Evolutionary conservation across 768 basidiomycete species (phyloP), one percentile per base, ranked within the genome.

Genomic region (Mycena leptocephala): DNA sequence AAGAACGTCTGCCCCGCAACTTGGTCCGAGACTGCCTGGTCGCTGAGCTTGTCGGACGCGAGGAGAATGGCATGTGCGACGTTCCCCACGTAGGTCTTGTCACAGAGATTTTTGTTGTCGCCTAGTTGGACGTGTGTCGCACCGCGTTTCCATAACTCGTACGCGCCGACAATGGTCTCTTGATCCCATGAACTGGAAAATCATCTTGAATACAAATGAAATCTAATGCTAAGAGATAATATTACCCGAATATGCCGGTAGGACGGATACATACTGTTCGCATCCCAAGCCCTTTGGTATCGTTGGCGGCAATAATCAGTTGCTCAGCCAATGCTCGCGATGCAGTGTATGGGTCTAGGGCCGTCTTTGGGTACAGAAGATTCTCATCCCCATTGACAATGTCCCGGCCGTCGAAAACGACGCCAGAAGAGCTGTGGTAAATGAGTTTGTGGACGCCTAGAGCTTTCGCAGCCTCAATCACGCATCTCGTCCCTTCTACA

Each of bases 31-130:
- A 92, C 85, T n/a, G 84, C 80, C 0, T 82, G 82, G 24, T 88
- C 83, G 56, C 82, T 83, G 51, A 95, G 89, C 78, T 89, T 91
- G 86, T 95, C 94, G 30, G 91, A 89, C 14, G 95, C 94, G 53
- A 95, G 89, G 16, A 95, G 82, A 80, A 95, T 95, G 5, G 93
- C 94, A 76, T 93, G 89, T 0, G 93, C 94, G 75, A 94, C 89
- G 82, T 95, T 95, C 41, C 88, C 91, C 78, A 95, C 92, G 81
- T 94, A 94, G 22, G 94, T 95, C 87, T 90, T 93, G 82, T 95
- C 95, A 78, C 90, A 92, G 3, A 94, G 82, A 80, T 95, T 95
- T 74, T 86, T 87, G 84, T 95, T 94, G 83, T 90, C 84, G 18
- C 95, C 95, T 58, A 95, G 88, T 79, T 95, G 94, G 85, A 92